Evolutionary conservation across 2,329 filamentous ascomycete genomes (phyloP).

Genomic region (Ophiostoma perfectum): DNA sequence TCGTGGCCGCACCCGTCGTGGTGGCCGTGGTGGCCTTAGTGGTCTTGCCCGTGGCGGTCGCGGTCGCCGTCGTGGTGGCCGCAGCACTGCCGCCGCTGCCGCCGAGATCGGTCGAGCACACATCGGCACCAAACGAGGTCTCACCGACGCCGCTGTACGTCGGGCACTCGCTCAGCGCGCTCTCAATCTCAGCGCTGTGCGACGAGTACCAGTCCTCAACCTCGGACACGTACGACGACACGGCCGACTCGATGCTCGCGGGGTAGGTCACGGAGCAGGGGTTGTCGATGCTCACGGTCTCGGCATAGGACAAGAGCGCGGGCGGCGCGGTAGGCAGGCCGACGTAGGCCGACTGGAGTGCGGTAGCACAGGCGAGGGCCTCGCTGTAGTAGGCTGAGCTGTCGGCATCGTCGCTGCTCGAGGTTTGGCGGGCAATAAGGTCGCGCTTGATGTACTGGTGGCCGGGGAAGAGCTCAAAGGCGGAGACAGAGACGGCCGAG

Average conservation of each 20-base stretch:
- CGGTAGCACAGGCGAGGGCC: conserved; percentile 24
- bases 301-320: conserved; percentile 27
- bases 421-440: conserved; percentile 28
- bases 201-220: conserved; percentile 28
- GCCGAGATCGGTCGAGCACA: neutral
- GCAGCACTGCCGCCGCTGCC: neutral
- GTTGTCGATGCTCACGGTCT: neutral
- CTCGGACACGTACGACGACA: conserved; percentile 27
- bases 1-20: conserved; percentile 10
- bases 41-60: neutral
- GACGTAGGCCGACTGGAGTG: conserved; percentile 26
- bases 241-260: conserved; percentile 25
- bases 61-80: neutral
- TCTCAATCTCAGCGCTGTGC: conserved; percentile 27
- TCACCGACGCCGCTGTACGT: conserved; percentile 21
- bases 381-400: neutral
- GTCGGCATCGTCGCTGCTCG: conserved; percentile 10
- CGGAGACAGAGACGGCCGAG: conserved; percentile 26
- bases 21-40: conserved; percentile 12
- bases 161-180: conserved; percentile 30
- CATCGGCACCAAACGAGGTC: neutral
- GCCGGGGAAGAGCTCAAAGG: conserved; percentile 25
- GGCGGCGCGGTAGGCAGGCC: conserved; percentile 29
- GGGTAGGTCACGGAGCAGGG: neutral
- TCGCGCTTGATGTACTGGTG: conserved; percentile 24